Conservation (phyloP, 2,329 filamentous ascomycete species). For the Triangularia verruculosa region DNA sequence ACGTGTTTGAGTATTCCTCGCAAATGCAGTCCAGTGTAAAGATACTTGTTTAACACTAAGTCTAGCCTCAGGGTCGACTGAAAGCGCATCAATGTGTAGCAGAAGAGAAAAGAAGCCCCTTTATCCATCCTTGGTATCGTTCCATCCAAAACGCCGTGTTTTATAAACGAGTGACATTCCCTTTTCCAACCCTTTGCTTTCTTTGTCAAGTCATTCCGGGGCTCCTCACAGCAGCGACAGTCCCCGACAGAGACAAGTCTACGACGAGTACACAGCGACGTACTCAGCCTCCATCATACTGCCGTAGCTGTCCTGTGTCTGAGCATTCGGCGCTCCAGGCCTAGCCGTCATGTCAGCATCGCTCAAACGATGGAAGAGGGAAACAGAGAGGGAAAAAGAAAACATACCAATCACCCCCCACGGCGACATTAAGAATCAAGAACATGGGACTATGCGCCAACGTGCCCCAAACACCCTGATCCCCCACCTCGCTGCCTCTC, state of each 20-base stretch:
- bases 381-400: background rate
- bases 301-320: conserved; percentile 45
- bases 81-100: background rate
- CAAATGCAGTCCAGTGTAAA: background rate
- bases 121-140: background rate
- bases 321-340: conserved; percentile 48
- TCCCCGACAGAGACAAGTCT: background rate
- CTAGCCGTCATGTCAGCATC: conserved; percentile 23
- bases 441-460: conserved; percentile 50
- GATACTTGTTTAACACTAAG: background rate
- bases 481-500: conserved; percentile 43
- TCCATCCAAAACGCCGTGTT: background rate
- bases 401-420: conserved; percentile 53
- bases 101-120: background rate
- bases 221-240: background rate
- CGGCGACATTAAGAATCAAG: conserved; percentile 54
- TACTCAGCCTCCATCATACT: conserved; percentile 53
- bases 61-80: background rate
- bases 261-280: conserved; percentile 38
- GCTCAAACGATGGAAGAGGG: conserved; percentile 12
- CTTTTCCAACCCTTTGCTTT: background rate
- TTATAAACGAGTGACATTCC: background rate
- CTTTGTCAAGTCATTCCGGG: background rate
- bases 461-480: conserved; percentile 46
- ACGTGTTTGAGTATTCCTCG: too few species aligned